Evolutionary conservation across 306 rosid genomes (phyloP), one percentile per base, ranked within the genome.

Genomic region (Cucumis sativus): DNA sequence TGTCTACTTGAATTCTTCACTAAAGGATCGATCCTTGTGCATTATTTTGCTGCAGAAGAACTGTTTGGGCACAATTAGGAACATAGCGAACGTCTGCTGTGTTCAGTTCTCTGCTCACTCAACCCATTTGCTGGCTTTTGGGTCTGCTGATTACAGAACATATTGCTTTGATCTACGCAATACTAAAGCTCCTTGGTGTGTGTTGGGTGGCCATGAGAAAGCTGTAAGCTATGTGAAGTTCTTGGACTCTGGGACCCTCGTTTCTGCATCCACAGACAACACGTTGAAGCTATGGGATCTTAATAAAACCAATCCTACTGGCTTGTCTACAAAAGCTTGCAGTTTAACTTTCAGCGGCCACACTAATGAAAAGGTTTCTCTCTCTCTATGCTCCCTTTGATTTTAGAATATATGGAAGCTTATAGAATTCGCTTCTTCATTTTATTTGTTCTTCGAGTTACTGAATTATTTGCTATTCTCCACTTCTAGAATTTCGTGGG

Each of bases 271-370:
- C 77, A 94, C 97, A 20, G 98, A 94, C 84, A 91, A 86, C 86
- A 89, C 98, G 20, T 79, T 94, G 70, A 94, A 91, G 93, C 84
- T 90, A 61, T 94, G 98, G 97, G 95, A 94, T 89, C 98, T 94
- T 81, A 90, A 83, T 74, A 90, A 81, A 84, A 88, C 88, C 82
- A 85, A 84, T 71, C 74, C 88, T 21, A 59, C 60, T 68, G 96
- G 86, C 85, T 78, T 80, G 77, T 87, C 96, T 78, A 60, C 88
- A 64, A 61, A 79, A 76, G 96, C 97, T 80, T 90, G 98, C 84
- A 85, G 88, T 89, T 82, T 85, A 83, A 88, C 95, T 78, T 88
- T 94, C 63, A 79, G 85, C 67, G 98, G 98, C 28, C 96, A 94
- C 79, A 88, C 97, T 68, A 94, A 94, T 75, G 96, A 94, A 84